Conservation (phyloP, 257 asterid species). For the Asclepias syriaca region DNA sequence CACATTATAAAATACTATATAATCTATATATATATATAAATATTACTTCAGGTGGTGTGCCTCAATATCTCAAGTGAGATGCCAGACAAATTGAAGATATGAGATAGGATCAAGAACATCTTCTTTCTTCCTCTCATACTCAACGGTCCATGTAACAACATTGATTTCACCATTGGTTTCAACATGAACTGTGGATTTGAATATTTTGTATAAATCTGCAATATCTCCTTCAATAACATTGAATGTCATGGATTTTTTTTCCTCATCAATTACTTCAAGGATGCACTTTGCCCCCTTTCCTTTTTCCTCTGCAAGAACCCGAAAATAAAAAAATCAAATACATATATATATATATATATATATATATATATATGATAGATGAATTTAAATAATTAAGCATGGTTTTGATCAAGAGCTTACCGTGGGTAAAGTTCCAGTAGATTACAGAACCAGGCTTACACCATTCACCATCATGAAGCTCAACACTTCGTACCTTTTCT, state of each 20-base stretch:
- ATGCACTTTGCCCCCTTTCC: too few relatives aligned
- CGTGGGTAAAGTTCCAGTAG: slow-evolving; percentile 2
- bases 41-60: neutral
- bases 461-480: slow-evolving; percentile 7
- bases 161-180: neutral
- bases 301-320: too few relatives aligned
- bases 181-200: neutral
- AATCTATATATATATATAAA: too few relatives aligned
- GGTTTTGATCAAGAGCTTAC: neutral
- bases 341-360: too few relatives aligned
- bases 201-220: slow-evolving; percentile 5
- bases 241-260: slow-evolving; percentile 23
- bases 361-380: neutral
- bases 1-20: too few relatives aligned
- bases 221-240: slow-evolving; percentile 24
- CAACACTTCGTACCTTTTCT: neutral
- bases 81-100: neutral
- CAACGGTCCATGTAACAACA: neutral
- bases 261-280: too few relatives aligned
- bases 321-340: too few relatives aligned
- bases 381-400: neutral
- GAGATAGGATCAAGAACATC: neutral
- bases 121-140: neutral
- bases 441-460: neutral
- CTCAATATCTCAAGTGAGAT: neutral